Conservation (phyloP, 1,139 yeast species). For the Yamadazyma triangularis region DNA sequence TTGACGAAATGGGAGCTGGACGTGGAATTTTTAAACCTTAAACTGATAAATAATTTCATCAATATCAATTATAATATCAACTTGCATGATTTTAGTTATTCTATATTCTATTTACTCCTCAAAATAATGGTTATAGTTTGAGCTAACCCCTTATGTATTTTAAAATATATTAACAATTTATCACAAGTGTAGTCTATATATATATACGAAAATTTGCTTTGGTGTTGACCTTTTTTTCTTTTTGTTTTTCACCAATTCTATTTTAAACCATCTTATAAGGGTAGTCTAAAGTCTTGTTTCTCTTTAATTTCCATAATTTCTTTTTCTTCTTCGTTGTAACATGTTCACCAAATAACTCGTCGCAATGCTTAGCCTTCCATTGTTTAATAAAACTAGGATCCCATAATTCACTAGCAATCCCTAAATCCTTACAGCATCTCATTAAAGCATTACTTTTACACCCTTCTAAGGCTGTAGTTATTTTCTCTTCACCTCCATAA, state of each 20-base stretch:
- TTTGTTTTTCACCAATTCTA: too few species aligned
- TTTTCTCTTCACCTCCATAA: slow-evolving; percentile 74
- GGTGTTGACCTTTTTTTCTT: too few species aligned
- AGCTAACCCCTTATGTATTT: too few species aligned
- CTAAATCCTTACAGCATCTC: slow-evolving; percentile 97
- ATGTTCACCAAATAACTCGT: slow-evolving; percentile 84
- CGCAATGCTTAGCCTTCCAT: slow-evolving; percentile 74
- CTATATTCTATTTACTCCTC: too few species aligned
- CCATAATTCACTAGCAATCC: slow-evolving; percentile 96
- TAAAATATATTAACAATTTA: too few species aligned
- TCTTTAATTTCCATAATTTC: slow-evolving; percentile 83
- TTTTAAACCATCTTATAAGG: slow-evolving; percentile 53
- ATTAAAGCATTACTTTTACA: slow-evolving; percentile 94
- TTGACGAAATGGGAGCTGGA: slow-evolving; percentile 69
- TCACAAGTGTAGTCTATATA: too few species aligned
- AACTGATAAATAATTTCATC: too few species aligned
- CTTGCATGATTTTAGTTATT: too few species aligned
- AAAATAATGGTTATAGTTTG: too few species aligned
- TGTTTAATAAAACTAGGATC: slow-evolving; percentile 84
- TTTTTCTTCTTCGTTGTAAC: slow-evolving; percentile 76
- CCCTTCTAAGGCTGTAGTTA: slow-evolving; percentile 96
- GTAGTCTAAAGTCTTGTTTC: slow-evolving; percentile 71
- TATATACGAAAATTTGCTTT: too few species aligned
- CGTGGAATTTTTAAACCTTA: slow-evolving; percentile 46
- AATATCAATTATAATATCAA: too few species aligned